Evolutionary conservation across 192 early-diverging fungal species (phyloP), one percentile per base, ranked within the genome.

Genomic region (Podochytrium sp.): DNA sequence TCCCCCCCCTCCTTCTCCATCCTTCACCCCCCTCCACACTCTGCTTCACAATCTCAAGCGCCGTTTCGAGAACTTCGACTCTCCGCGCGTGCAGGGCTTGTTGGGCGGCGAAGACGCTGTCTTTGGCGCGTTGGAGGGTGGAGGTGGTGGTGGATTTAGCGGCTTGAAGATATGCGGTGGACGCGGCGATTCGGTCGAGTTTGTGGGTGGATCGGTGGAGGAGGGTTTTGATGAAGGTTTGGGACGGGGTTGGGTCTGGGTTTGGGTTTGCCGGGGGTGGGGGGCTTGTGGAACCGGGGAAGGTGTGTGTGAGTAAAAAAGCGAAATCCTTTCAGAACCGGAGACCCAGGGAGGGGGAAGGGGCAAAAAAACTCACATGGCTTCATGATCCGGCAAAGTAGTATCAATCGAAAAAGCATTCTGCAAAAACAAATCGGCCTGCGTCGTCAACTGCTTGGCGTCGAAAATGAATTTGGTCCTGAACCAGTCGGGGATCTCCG

Each of bases 361-460:
- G 12, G 33, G 60, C 18, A 63, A 63, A 37, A n/a, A 30, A 1
- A 14, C 30, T 6, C 38, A 70, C 67, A 71, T 71, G 20, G 69
- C 43, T 29, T 57, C 69, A 30, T 71, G 69, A 30, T 59, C 69
- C 4, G 69, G 69, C 16, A 71, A 38, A 30, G 69, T 71, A 18
- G 69, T 71, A 55, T 71, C 69, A 33, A 71, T 71, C 1, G 69
- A 71, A 41, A 37, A 71, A 7, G 69, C 69, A 71, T 71, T 71
- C 47, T 71, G 69, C 38, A 71, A 23, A 47, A 71, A 71, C 38
- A 71, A 47, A 34, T 71, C 69, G 14, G 69, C 69, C 37, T 71
- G 69, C 2, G 69, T 71, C 14, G 69, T 71, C 69, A 71, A 60
- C 25, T 59, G 69, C 43, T 71, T 71, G 34, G 69, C 69, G 41